Evolutionary conservation across 1,284 basidiomycete genomes (phyloP), one percentile per base, ranked within the genome.

Genomic region (Leucoagaricus sp.): DNA sequence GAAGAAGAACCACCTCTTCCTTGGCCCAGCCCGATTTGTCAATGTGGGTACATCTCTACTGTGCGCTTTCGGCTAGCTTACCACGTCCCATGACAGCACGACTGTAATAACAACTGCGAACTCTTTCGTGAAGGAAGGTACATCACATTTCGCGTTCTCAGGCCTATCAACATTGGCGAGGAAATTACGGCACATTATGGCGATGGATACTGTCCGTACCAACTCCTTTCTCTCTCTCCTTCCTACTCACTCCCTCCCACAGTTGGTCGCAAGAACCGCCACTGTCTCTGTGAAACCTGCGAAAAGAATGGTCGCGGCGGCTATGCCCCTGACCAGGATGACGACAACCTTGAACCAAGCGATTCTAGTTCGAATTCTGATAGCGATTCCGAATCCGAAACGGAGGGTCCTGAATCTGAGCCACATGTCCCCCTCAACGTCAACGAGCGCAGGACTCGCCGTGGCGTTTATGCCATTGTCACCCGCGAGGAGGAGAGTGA

Each of bases 1-100:
- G 78, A 92, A 93, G 75, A 93, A 92, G 76, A 94, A 94, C 65
- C 91, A 95, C 76, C 79, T 96, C 62, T 90, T 96, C 75, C 77
- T 96, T 63, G 94, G 94, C 1, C 94, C 94, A 48, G 94, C 94
- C 68, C 86, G 94, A 63, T 96, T 96, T 75, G 93, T 96, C 60
- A 96, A 96, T 69, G 93, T 94, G 73, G 81, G 91, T 76, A 15
- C 49, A 41, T 36, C 15, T 61, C 58, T 64, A 58, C 52, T 64
- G 29, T 53, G 62, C 58, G 61, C 61, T 58, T 50, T 61, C 53
- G 26, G 54, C 55, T 63, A 49, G 57, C 65, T 58, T 53, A 70
- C n/a, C 61, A 61, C 58, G 55, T 61, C 65, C 59, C 42, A 61
- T 62, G 58, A 60, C 70, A 94, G 90, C 93, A 96, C 68, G 94